Evolutionary conservation across 768 basidiomycete species (phyloP).

Genomic region (Kwoniella heveanensis): DNA sequence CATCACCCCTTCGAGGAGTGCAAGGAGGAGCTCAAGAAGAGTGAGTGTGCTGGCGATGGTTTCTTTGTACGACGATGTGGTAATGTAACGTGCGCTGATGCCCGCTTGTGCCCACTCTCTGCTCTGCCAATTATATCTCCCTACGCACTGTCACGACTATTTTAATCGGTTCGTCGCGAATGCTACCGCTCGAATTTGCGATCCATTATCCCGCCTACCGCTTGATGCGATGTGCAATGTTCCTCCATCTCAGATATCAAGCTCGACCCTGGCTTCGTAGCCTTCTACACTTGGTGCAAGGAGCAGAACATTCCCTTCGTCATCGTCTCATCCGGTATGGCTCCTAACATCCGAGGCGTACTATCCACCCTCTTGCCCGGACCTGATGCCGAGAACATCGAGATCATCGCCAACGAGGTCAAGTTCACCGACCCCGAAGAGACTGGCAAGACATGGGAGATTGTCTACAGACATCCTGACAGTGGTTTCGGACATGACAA

Average conservation of each 20-base stretch:
- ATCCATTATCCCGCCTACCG: neutral
- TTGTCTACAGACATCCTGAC: slow-evolving; percentile 84
- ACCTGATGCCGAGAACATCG: slow-evolving; percentile 73
- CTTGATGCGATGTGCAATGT: neutral
- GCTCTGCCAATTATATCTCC: no score
- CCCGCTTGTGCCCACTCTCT: no score
- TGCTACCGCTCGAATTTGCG: no score
- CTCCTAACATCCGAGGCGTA: slow-evolving; percentile 86
- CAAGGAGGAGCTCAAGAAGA: slow-evolving; percentile 70
- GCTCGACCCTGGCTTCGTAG: slow-evolving; percentile 84
- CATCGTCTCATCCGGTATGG: slow-evolving; percentile 95
- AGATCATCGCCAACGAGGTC: slow-evolving; percentile 93
- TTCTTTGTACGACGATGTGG: neutral
- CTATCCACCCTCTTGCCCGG: slow-evolving; percentile 78
- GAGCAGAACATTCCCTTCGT: slow-evolving; percentile 78
- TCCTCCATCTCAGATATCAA: slow-evolving; percentile 66
- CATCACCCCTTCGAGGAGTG: slow-evolving; percentile 79
- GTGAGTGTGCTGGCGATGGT: slow-evolving; percentile 58
- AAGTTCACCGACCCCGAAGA: slow-evolving; percentile 65
- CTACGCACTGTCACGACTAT: no score
- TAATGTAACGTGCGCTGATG: slow-evolving; percentile 2
- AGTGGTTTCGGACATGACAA: slow-evolving; percentile 96
- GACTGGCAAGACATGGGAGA: slow-evolving; percentile 65
- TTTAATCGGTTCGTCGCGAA: no score
- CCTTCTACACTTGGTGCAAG: slow-evolving; percentile 84